Evolutionary conservation across 2,329 filamentous ascomycete species (phyloP).

Genomic region (Leptographium radiaticola): DNA sequence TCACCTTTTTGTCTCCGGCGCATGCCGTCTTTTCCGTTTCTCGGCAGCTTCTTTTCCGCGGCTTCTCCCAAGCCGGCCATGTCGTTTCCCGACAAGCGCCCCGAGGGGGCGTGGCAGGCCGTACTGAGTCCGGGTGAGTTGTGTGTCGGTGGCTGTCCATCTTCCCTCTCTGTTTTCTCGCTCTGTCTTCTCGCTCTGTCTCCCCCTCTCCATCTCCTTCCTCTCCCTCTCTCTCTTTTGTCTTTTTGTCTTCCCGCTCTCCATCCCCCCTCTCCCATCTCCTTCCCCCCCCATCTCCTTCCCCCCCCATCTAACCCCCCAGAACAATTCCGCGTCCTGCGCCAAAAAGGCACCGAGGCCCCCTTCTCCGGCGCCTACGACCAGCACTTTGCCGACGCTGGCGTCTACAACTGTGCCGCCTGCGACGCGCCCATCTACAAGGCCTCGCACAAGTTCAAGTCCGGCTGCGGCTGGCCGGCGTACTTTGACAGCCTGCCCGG

Average conservation of each 20-base stretch:
- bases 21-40: conserved; percentile 68
- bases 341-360: conserved; percentile 81
- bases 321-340: conserved; percentile 94
- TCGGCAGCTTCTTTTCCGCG: conserved; percentile 63
- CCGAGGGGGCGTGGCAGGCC: conserved; percentile 76
- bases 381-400: conserved; percentile 64
- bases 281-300: not conserved
- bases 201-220: not conserved
- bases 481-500: conserved; percentile 94
- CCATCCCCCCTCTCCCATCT: not conserved
- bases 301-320: not conserved
- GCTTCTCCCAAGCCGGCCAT: conserved; percentile 40
- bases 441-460: conserved; percentile 89
- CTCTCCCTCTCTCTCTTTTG: not conserved
- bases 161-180: not conserved
- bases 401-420: conserved; percentile 77
- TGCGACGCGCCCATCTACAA: conserved; percentile 85
- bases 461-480: conserved; percentile 92
- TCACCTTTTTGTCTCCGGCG: conserved; percentile 29
- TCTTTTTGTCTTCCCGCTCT: not conserved
- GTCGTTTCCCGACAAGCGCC: conserved; percentile 70
- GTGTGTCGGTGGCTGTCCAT: too few relatives aligned
- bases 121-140: conserved; percentile 49
- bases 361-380: conserved; percentile 74
- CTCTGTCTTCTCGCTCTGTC: not conserved